Percentiles rank a stretch among this genome's conserved stretches.
phyloP scores from a whole-genome alignment of 306 rosid genomes.

The Inga leiocalycina region DNA sequence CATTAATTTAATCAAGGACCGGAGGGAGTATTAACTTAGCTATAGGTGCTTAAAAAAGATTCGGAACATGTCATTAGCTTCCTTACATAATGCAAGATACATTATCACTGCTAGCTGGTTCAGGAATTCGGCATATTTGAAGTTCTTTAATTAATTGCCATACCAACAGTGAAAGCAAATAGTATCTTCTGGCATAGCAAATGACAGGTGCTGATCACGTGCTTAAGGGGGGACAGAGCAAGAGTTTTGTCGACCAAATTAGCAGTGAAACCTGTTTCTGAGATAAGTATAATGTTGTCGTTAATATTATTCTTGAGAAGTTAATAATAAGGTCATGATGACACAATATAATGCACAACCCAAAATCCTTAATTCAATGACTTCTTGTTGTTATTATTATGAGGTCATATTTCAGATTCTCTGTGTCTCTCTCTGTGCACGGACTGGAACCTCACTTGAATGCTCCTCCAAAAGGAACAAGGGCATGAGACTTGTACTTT shows the following conservation, averaged over 20 bases:
- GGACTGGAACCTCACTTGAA: conserved; percentile 55
- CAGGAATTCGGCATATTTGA: background rate
- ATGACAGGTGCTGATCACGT: conserved; percentile 15
- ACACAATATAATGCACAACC: conserved; percentile 36
- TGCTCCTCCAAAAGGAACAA: conserved; percentile 67
- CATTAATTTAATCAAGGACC: too few relatives aligned
- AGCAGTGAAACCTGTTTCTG: conserved; percentile 17
- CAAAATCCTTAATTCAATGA: conserved; percentile 14
- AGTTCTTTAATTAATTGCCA: background rate
- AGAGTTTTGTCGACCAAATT: conserved; percentile 22
- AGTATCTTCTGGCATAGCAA: background rate
- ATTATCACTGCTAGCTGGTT: background rate
- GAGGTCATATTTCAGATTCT: conserved; percentile 24
- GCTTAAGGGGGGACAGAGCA: conserved; percentile 2
- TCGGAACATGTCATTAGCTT: background rate
- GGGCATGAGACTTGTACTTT: conserved; percentile 54
- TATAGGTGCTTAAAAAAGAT: background rate
- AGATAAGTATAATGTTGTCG: conserved; percentile 43
- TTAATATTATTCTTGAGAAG: conserved; percentile 39
- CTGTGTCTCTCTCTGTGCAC: conserved; percentile 21
- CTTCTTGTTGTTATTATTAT: background rate
- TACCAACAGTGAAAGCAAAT: conserved; percentile 7
- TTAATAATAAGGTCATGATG: conserved; percentile 63
- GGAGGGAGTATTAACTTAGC: background rate
- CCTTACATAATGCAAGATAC: background rate